Conservation (phyloP, 306 rosid genomes). For the Cucumis hystrix region DNA sequence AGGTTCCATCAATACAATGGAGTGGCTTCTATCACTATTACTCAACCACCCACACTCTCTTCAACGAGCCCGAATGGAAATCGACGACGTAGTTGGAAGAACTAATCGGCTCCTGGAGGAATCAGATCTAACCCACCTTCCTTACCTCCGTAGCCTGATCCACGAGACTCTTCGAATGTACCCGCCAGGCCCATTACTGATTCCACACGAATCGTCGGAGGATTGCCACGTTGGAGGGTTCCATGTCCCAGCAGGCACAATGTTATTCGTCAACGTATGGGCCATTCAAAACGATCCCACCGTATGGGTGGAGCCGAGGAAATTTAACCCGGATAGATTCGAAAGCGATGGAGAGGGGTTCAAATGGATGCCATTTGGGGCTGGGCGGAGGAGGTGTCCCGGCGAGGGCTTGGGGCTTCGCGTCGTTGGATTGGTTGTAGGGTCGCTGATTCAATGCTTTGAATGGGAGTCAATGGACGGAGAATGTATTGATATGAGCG, state of each 20-base stretch:
- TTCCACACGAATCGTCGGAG: background rate
- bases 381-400: background rate
- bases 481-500: background rate
- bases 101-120: background rate
- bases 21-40: background rate
- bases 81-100: background rate
- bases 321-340: background rate
- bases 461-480: background rate
- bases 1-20: constrained; percentile 3
- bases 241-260: background rate
- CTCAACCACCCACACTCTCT: background rate
- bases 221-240: background rate
- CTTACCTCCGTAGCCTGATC: background rate
- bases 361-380: constrained; percentile 3
- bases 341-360: background rate
- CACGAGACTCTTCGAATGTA: background rate
- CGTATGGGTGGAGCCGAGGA: background rate
- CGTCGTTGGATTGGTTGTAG: background rate
- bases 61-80: background rate
- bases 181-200: constrained; percentile 3
- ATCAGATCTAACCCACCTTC: background rate
- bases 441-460: background rate
- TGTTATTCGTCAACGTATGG: background rate
- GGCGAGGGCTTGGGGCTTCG: constrained; percentile 3
- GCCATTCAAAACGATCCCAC: background rate